A percentile compares a stretch with the other conserved stretches of the same genome.
phyloP scores from a whole-genome alignment of 768 basidiomycete genomes.

The Auricularia auricula-judae region DNA sequence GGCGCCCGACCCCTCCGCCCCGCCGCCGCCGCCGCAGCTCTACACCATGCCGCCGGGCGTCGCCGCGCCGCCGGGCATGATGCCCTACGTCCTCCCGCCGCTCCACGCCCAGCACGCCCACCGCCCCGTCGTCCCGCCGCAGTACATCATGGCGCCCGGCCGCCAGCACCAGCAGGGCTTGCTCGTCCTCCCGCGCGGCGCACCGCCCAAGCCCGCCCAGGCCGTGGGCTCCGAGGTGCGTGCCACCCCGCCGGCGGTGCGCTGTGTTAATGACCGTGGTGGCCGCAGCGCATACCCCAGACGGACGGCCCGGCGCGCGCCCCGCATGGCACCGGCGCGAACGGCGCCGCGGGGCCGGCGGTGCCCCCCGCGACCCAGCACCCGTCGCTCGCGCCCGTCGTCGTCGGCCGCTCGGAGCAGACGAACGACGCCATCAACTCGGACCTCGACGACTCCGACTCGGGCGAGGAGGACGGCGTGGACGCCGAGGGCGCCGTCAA shows the following conservation, averaged over 20 bases:
- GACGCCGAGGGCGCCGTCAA: constrained; percentile 67
- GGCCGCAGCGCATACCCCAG: constrained; percentile 46
- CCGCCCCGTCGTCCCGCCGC: not conserved
- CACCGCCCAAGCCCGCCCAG: not conserved
- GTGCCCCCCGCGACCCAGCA: constrained; percentile 46
- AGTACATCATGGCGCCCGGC: not conserved
- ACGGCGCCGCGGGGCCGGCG: constrained; percentile 62
- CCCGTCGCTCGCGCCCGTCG: constrained; percentile 2
- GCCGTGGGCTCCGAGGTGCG: not conserved
- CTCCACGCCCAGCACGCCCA: not conserved
- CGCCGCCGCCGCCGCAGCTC: not conserved
- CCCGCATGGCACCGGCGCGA: constrained; percentile 55
- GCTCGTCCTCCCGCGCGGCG: not conserved
- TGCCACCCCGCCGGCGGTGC: not conserved
- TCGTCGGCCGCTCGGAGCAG: not conserved
- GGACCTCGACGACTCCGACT: constrained; percentile 82
- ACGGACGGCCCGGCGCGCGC: constrained; percentile 67
- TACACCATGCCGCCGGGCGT: not conserved
- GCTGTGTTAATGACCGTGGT: too few relatives aligned
- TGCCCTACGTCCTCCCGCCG: not conserved
- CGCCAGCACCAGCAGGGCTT: not conserved
- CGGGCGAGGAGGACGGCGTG: constrained; percentile 75
- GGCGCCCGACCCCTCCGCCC: not conserved
- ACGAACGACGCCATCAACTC: constrained; percentile 80
- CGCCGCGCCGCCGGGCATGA: not conserved